phyloP scores from a whole-genome alignment of 2,329 filamentous ascomycete species.

The Penicillium hordei region DNA sequence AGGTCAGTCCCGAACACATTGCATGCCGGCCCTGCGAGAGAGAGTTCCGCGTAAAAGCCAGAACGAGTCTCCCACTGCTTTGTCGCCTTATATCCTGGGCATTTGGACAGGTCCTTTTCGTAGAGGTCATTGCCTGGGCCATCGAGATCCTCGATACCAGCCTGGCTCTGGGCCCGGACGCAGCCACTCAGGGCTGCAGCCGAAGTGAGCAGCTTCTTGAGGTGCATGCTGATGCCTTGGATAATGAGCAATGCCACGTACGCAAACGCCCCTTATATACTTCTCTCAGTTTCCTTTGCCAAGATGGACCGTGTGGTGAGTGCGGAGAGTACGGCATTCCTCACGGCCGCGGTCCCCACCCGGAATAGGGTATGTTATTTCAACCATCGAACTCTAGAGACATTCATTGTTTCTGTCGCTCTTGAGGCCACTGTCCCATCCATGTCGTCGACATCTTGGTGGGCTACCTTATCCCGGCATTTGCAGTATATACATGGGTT shows the following conservation, averaged over 20 bases:
- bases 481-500: neutral
- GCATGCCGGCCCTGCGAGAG: conserved; percentile 64
- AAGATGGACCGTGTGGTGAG: conserved; percentile 2
- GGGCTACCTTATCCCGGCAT: neutral
- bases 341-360: conserved; percentile 2
- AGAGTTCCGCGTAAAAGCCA: conserved; percentile 55
- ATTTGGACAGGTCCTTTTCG: conserved; percentile 45
- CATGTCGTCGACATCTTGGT: neutral
- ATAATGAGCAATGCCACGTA: neutral
- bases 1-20: conserved; percentile 58
- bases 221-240: conserved; percentile 10
- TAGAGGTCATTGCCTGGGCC: conserved; percentile 35
- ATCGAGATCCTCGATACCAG: conserved; percentile 28
- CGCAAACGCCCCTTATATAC: conserved; percentile 2
- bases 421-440: neutral
- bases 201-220: conserved; percentile 15
- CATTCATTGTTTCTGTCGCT: neutral
- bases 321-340: conserved; percentile 4
- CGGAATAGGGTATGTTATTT: neutral
- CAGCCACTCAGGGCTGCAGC: conserved; percentile 12
- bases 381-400: neutral
- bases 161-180: conserved; percentile 17
- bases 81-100: conserved; percentile 16
- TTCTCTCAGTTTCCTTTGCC: neutral
- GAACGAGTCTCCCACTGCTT: conserved; percentile 10